phyloP scores from a whole-genome alignment of 169 alveolate species.

The Prorocentrum cordatum region DNA sequence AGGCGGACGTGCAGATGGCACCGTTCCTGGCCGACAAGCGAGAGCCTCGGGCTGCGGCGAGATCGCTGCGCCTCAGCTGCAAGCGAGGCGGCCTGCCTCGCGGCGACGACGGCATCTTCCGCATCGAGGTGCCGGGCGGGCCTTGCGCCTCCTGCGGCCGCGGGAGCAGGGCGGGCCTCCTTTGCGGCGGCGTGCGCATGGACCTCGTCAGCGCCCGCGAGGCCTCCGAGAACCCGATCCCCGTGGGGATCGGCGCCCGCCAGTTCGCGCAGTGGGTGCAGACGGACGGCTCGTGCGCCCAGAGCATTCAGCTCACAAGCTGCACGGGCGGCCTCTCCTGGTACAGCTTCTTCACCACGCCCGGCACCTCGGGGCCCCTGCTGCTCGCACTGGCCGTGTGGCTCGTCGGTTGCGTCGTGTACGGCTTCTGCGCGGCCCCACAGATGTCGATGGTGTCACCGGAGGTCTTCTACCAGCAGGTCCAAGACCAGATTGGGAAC shows the following conservation, averaged over 20 bases:
- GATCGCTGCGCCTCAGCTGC: neutral
- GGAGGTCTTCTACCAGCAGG: conserved; percentile 39
- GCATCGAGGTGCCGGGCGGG: neutral
- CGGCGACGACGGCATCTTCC: neutral
- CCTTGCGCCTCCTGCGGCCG: neutral
- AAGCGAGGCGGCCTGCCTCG: neutral
- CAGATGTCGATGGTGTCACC: conserved; percentile 9
- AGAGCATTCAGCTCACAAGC: neutral
- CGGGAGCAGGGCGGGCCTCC: neutral
- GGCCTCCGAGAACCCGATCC: conserved; percentile 11
- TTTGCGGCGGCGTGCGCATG: conserved; percentile 15
- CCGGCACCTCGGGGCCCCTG: conserved; percentile 10
- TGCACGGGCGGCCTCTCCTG: neutral
- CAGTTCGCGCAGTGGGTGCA: conserved; percentile 13
- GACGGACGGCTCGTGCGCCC: neutral
- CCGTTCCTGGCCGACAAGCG: conserved; percentile 32
- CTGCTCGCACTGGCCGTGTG: neutral
- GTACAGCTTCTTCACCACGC: conserved; percentile 24
- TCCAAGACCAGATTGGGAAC: conserved; percentile 9
- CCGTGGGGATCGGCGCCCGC: conserved; percentile 14
- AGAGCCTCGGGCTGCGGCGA: conserved; percentile 22
- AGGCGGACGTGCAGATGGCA: conserved; percentile 7
- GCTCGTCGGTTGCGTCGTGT: neutral
- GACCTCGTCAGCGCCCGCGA: conserved; percentile 1
- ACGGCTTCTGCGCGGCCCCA: conserved; percentile 23